Evolutionary conservation across 2,329 filamentous ascomycete species (phyloP).

Genomic region (Aspergillus oerlinghausenensis): DNA sequence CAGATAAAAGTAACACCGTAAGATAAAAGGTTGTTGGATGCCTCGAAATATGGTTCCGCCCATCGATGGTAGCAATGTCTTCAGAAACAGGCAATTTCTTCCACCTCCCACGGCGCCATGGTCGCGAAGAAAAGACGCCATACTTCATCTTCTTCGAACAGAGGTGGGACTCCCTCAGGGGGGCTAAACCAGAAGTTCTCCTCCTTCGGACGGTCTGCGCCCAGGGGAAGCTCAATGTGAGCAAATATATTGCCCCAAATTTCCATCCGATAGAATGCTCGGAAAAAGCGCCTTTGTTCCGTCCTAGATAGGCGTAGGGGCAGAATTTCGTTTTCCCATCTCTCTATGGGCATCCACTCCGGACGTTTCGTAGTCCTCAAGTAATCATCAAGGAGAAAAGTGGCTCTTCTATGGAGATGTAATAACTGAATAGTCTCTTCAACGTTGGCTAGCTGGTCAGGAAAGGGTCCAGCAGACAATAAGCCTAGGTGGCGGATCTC

Average conservation of each 20-base stretch:
- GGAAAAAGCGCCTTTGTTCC: slow-evolving; percentile 11
- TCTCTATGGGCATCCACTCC: background rate
- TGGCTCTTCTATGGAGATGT: slow-evolving; percentile 1
- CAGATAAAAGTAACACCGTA: background rate
- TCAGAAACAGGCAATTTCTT: slow-evolving; percentile 17
- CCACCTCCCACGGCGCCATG: slow-evolving; percentile 20
- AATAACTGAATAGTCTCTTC: slow-evolving; percentile 9
- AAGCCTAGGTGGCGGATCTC: slow-evolving; percentile 6
- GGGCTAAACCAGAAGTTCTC: background rate
- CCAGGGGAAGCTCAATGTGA: background rate
- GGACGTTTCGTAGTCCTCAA: background rate
- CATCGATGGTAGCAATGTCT: slow-evolving; percentile 4
- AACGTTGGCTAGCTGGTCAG: slow-evolving; percentile 1
- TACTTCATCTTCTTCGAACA: slow-evolving; percentile 6
- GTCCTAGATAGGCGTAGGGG: slow-evolving; percentile 8
- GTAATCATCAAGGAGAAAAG: slow-evolving; percentile 9
- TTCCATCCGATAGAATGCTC: slow-evolving; percentile 17
- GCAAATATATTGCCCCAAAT: slow-evolving; percentile 14
- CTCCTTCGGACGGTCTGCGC: background rate
- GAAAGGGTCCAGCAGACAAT: background rate
- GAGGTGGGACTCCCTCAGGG: background rate
- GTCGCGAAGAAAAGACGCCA: slow-evolving; percentile 16
- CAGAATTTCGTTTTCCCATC: background rate
- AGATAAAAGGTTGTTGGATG: slow-evolving; percentile 2
- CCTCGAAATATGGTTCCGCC: background rate